phyloP scores from a whole-genome alignment of 495 filamentous ascomycete genomes.

The Sordaria brevicollis region DNA sequence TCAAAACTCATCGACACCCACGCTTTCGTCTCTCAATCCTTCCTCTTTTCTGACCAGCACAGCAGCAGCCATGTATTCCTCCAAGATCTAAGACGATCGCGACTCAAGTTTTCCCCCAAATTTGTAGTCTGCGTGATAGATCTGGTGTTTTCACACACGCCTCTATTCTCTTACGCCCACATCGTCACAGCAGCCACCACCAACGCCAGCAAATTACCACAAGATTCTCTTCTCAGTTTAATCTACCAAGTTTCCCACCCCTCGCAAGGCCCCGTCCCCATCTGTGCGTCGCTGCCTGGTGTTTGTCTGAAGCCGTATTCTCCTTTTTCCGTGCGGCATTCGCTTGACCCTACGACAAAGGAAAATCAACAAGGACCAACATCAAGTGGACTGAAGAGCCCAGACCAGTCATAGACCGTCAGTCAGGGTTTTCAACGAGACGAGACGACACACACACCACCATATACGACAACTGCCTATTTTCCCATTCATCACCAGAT shows the following conservation, averaged over 20 bases:
- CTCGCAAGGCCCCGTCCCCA: not conserved
- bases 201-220: not conserved
- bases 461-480: constrained; percentile 4
- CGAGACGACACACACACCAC: constrained; percentile 1
- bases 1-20: not conserved
- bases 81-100: not conserved
- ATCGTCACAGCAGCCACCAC: not conserved
- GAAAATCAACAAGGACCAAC: not conserved
- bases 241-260: not conserved
- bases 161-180: not conserved
- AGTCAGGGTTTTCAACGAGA: not conserved
- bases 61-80: not conserved
- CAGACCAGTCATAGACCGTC: not conserved
- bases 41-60: not conserved
- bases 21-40: not conserved
- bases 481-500: not conserved
- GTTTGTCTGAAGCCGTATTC: not conserved
- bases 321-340: not conserved
- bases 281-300: not conserved
- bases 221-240: not conserved
- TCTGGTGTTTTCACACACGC: not conserved
- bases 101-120: not conserved
- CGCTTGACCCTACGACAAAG: not conserved
- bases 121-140: not conserved
- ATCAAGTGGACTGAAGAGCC: not conserved